Percentiles rank a stretch among this genome's conserved stretches.
These are phyloP conservation scores for Drechslera avenae DNA, from an alignment of 2,329 filamentous ascomycete genomes.

Conservation along the genomic window DNA sequence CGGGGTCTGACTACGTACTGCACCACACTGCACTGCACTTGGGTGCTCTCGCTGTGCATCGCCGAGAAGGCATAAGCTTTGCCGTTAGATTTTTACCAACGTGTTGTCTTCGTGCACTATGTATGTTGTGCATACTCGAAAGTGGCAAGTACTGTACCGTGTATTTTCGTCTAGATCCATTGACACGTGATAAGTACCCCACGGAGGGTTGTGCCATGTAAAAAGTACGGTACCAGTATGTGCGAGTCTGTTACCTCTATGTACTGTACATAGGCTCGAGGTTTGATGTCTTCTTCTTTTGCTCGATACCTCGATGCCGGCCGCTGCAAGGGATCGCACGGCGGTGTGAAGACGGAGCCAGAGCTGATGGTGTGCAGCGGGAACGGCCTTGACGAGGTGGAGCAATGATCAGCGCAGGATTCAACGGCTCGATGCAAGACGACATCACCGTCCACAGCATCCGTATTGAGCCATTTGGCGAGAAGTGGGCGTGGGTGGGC, in stretches of 20 bases:
- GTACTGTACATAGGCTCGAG: too few relatives aligned
- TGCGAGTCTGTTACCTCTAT: too few relatives aligned
- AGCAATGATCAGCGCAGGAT: slow-evolving; percentile 18
- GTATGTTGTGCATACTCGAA: neutral
- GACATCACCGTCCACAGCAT: slow-evolving; percentile 8
- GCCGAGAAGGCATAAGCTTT: slow-evolving; percentile 1
- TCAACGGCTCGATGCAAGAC: slow-evolving; percentile 16
- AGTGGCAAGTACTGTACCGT: too few relatives aligned
- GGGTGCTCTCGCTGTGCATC: neutral
- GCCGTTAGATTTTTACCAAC: neutral
- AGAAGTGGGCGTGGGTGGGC: neutral
- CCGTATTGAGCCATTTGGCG: slow-evolving; percentile 2
- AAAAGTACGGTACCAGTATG: too few relatives aligned
- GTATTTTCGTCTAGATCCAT: too few relatives aligned
- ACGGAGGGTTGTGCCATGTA: too few relatives aligned
- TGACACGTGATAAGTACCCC: too few relatives aligned
- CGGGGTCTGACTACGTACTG: too few relatives aligned
- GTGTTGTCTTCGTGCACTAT: too few relatives aligned
- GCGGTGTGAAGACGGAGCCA: slow-evolving; percentile 18
- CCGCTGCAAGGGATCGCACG: slow-evolving; percentile 5
- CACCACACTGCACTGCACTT: neutral
- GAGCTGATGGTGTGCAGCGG: slow-evolving; percentile 23
- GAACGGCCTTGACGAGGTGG: slow-evolving; percentile 8
- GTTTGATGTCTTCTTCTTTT: too few relatives aligned
- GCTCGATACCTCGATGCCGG: neutral